Conservation (phyloP, 108 stramenopile species). For the Cyclostephanos tholiformis region DNA sequence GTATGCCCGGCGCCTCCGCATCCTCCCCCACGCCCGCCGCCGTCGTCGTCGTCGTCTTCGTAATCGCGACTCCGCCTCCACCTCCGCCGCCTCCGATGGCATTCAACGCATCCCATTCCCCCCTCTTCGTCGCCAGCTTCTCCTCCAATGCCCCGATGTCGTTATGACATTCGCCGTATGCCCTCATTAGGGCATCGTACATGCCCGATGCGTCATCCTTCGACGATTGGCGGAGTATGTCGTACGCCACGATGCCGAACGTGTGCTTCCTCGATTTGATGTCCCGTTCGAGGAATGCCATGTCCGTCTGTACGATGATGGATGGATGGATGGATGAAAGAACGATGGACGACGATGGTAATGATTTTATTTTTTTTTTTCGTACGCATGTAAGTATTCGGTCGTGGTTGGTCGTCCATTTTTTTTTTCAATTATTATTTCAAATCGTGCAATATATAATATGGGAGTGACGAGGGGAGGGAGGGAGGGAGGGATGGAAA, state of each 20-base stretch:
- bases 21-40: constrained; percentile 12
- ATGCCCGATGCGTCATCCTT: no score
- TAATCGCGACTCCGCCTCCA: background rate
- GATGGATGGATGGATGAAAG: no score
- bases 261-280: constrained; percentile 84
- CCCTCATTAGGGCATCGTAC: no score
- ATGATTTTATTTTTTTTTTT: background rate
- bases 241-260: constrained; percentile 84
- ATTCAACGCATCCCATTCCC: constrained; percentile 49
- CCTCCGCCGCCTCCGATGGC: constrained; percentile 2
- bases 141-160: constrained; percentile 40
- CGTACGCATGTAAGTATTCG: background rate
- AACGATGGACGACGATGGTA: no score
- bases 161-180: constrained; percentile 34
- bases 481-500: background rate
- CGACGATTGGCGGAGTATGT: constrained; percentile 62
- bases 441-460: background rate
- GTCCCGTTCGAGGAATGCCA: constrained; percentile 87
- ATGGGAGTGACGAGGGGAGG: constrained; percentile 4
- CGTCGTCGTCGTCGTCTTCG: no score
- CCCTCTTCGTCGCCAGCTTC: constrained; percentile 30
- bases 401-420: no score
- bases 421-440: no score
- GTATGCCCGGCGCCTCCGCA: constrained; percentile 1
- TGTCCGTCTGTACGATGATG: constrained; percentile 88